These are phyloP conservation scores for Fusarium chaquense DNA, from an alignment of 2,329 filamentous ascomycete species.

Conservation along the genomic window DNA sequence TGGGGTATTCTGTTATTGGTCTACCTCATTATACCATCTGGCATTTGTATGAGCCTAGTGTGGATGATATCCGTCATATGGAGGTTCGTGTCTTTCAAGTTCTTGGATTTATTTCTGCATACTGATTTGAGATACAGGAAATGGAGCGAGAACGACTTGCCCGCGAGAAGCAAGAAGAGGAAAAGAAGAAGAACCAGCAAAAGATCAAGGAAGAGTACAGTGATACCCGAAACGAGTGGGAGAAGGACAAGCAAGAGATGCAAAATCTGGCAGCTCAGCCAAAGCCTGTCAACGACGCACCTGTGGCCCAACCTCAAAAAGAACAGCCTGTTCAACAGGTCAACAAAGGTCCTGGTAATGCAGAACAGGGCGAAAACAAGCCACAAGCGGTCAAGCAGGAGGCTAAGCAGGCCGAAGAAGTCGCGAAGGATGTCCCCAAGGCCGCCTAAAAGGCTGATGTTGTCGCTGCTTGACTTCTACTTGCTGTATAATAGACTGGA, in stretches of 20 bases:
- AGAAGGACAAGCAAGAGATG: slow-evolving; percentile 87
- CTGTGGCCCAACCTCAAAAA: slow-evolving; percentile 31
- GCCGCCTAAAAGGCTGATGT: slow-evolving; percentile 24
- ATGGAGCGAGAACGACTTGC: slow-evolving; percentile 90
- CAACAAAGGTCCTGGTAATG: slow-evolving; percentile 21
- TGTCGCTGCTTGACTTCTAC: slow-evolving; percentile 25
- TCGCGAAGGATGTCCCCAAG: slow-evolving; percentile 21
- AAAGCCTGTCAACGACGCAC: slow-evolving; percentile 25
- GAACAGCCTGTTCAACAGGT: slow-evolving; percentile 20
- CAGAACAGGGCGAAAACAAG: slow-evolving; percentile 23
- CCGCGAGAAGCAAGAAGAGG: slow-evolving; percentile 75
- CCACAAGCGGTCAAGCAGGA: slow-evolving; percentile 24
- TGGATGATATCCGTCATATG: slow-evolving; percentile 98
- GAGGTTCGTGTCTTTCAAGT: slow-evolving; percentile 65
- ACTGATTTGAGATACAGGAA: slow-evolving; percentile 66
- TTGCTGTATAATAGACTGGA: slow-evolving; percentile 41
- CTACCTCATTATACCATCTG: slow-evolving; percentile 98
- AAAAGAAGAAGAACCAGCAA: slow-evolving; percentile 81
- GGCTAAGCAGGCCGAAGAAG: slow-evolving; percentile 20
- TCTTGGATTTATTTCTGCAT: neutral
- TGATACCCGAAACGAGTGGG: slow-evolving; percentile 83
- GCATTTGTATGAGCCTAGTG: slow-evolving; percentile 99
- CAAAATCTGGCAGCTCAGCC: slow-evolving; percentile 66
- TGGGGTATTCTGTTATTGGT: slow-evolving; percentile 95
- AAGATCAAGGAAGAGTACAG: slow-evolving; percentile 82